Percentiles rank a stretch among this genome's conserved stretches.
Evolutionary conservation across 2,329 filamentous ascomycete species (phyloP).

Genomic region (Fusarium bactridioides): DNA sequence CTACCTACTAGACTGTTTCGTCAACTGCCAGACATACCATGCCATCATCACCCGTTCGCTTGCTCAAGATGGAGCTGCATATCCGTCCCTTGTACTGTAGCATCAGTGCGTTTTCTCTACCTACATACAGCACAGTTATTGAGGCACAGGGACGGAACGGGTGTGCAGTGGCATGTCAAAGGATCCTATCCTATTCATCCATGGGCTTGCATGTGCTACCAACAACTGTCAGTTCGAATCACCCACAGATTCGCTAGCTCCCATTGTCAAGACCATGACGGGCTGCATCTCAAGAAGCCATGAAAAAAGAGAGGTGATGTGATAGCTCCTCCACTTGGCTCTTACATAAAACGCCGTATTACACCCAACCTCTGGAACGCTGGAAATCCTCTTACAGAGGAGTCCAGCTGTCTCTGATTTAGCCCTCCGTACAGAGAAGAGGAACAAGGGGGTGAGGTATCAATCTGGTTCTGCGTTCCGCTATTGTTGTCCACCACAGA

Average conservation of each 20-base stretch:
- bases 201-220: constrained; percentile 15
- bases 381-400: not conserved
- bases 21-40: constrained; percentile 2
- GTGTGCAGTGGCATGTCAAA: constrained; percentile 19
- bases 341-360: constrained; percentile 25
- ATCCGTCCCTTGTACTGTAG: constrained; percentile 19
- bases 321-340: constrained; percentile 7
- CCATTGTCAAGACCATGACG: constrained; percentile 9
- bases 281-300: not conserved
- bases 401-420: not conserved
- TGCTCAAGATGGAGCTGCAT: constrained; percentile 27
- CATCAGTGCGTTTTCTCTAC: constrained; percentile 17
- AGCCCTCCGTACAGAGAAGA: not conserved
- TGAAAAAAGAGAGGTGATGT: not conserved
- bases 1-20: not conserved
- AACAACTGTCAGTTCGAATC: constrained; percentile 26
- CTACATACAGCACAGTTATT: not conserved
- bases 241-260: not conserved
- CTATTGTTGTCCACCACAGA: not conserved
- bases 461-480: constrained; percentile 14
- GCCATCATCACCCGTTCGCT: constrained; percentile 1
- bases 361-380: not conserved
- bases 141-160: constrained; percentile 9
- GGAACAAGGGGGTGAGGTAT: constrained; percentile 10
- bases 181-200: constrained; percentile 5